Conservation (phyloP, 1,284 basidiomycete genomes). For the Ustilago esculenta region DNA sequence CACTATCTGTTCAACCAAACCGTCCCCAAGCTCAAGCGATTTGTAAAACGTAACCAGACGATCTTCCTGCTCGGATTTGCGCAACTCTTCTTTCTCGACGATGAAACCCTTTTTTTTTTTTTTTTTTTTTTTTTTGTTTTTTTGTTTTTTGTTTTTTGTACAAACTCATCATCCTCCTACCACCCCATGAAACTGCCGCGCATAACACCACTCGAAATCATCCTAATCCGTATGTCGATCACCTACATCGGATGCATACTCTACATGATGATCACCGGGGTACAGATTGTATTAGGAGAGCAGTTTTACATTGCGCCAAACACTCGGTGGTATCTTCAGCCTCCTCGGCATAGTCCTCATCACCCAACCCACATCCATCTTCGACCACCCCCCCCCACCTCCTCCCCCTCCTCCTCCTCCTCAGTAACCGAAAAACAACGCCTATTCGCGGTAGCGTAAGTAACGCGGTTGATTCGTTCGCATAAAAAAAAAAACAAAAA, state of each 20-base stretch:
- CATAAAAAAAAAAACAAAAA: too few species aligned
- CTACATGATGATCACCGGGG: conserved; percentile 69
- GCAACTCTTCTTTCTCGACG: conserved; percentile 51
- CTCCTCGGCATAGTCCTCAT: conserved; percentile 75
- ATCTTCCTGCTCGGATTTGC: conserved; percentile 38
- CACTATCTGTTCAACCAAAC: conserved; percentile 47
- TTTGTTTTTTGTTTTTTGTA: too few species aligned
- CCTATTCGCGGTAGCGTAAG: conserved; percentile 72
- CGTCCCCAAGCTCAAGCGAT: conserved; percentile 20
- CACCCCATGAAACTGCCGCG: conserved; percentile 66
- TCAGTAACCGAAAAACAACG: conserved; percentile 69
- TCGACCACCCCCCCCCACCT: conserved; percentile 32
- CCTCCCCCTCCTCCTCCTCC: conserved; percentile 9
- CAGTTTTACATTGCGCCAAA: conserved; percentile 73
- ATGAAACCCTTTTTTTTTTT: too few species aligned
- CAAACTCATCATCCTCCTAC: conserved; percentile 73
- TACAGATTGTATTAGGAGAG: conserved; percentile 77
- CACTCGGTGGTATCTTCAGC: conserved; percentile 74
- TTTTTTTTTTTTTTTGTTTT: too few species aligned
- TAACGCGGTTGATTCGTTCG: too few species aligned
- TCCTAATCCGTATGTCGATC: conserved; percentile 72
- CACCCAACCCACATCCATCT: conserved; percentile 49
- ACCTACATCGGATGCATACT: conserved; percentile 62
- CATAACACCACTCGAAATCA: conserved; percentile 67
- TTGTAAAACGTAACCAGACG: conserved; percentile 42